A percentile compares a stretch with the other conserved stretches of the same genome.
Conservation (phyloP, 2,329 filamentous ascomycete species). For the Calycina herbarum region DNA sequence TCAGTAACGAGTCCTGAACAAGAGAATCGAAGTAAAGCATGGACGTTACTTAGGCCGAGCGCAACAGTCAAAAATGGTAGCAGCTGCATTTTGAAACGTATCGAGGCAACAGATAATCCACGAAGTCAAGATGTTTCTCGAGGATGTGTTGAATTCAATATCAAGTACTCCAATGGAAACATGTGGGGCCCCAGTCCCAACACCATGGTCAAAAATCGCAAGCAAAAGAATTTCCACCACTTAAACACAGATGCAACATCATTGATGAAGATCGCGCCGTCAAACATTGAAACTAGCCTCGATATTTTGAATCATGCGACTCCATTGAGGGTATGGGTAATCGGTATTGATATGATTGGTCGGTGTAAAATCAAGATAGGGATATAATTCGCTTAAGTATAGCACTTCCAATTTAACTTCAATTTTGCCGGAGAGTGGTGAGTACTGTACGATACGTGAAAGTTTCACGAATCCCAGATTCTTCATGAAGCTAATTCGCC, state of each 20-base stretch:
- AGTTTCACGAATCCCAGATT: too few relatives aligned
- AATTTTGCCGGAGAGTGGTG: conserved; percentile 1
- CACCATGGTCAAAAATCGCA: neutral
- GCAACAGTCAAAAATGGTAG: conserved; percentile 6
- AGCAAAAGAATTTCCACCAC: neutral
- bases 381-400: conserved; percentile 3
- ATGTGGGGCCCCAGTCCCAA: neutral
- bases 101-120: neutral
- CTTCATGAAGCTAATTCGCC: too few relatives aligned
- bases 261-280: neutral
- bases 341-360: conserved; percentile 4
- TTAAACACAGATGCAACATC: neutral
- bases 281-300: neutral
- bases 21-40: conserved; percentile 21
- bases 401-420: neutral
- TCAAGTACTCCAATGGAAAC: neutral
- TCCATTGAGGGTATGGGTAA: neutral
- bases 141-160: neutral
- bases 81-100: neutral
- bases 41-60: conserved; percentile 13
- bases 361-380: neutral
- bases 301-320: neutral
- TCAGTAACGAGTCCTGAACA: conserved; percentile 24
- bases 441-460: too few relatives aligned
- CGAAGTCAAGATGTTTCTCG: neutral